Base-by-base conservation (phyloP, 176 grass and related monocot genomes). In the Chrysopogon serrulatus region DNA sequence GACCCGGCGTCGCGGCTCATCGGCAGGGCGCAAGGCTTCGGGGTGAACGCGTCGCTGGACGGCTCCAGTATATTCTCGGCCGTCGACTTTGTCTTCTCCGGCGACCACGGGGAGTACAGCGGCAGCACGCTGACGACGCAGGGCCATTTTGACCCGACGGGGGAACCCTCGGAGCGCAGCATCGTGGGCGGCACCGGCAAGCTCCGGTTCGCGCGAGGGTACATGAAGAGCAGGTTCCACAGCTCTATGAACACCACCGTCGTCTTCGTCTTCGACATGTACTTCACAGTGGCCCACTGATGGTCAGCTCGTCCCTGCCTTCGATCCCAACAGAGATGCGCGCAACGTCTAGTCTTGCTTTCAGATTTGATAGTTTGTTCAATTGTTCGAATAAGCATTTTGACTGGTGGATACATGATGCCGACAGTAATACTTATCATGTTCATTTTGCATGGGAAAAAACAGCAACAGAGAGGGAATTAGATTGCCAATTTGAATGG, bases 191-290 rank as follows among this genome's bases (percentile, higher is more conserved):
- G 91, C 76, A 90, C 87, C 26, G 91, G 91, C 54, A 68, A 66
- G 63, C 75, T 93, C 65, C 85, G 81, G n/a, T 90, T 90, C 80
- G 91, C 88, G 27, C 73, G 91, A 13, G 91, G 91, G 33, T 93
- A 93, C 77, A 82, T 90, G 77, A 66, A 8, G 54, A 90, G 87
- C 84, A 73, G 48, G 26, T 76, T 92, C 1, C 21, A 87, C 5
- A 71, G 74, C 17, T 84, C 53, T 51, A 90, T 62, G 8, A 43
- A 61, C 42, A 79, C 77, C 32, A 10, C 77, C 33, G 42, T 87
- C 74, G 81, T 87, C 53, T 81, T 82, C 56, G 84, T 79, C 19
- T 37, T 67, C 18, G 36, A 70, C 67, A 40, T 68, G 65, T 68
- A 87, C 73, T 82, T 86, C 74, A 83, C 79, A 39, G 26, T 65